Conservation (phyloP, 208 protist genomes). For the Crithidia fasciculata region DNA sequence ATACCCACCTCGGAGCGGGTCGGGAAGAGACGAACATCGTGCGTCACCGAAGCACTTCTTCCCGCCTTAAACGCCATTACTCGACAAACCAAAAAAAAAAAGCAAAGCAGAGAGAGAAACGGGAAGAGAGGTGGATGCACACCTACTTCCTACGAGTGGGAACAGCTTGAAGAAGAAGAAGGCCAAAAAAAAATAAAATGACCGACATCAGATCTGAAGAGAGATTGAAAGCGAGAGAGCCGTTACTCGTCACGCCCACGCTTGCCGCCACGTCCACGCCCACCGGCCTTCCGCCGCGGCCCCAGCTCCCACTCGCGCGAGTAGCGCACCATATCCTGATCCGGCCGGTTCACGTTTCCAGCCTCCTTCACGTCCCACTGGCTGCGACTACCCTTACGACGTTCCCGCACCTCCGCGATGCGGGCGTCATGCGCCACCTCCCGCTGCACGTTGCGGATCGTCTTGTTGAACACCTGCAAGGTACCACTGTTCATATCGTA, state of each 20-base stretch:
- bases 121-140: neutral
- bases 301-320: slow-evolving; percentile 78
- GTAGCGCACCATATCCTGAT: slow-evolving; percentile 60
- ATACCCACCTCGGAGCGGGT: no score
- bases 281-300: slow-evolving; percentile 29
- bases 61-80: neutral
- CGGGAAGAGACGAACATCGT: no score
- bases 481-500: slow-evolving; percentile 75
- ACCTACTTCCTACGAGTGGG: neutral
- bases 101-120: neutral
- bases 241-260: slow-evolving; percentile 11
- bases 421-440: slow-evolving; percentile 73
- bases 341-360: slow-evolving; percentile 75
- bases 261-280: slow-evolving; percentile 22
- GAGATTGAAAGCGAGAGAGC: neutral
- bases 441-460: slow-evolving; percentile 78
- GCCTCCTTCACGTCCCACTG: slow-evolving; percentile 64
- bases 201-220: neutral
- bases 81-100: neutral
- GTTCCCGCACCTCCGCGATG: slow-evolving; percentile 59
- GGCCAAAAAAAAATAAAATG: no score
- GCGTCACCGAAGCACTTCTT: no score
- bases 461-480: slow-evolving; percentile 85
- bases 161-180: no score
- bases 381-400: slow-evolving; percentile 51